Conservation (phyloP, 805 yeast species). For the Komagataella pastoris region DNA sequence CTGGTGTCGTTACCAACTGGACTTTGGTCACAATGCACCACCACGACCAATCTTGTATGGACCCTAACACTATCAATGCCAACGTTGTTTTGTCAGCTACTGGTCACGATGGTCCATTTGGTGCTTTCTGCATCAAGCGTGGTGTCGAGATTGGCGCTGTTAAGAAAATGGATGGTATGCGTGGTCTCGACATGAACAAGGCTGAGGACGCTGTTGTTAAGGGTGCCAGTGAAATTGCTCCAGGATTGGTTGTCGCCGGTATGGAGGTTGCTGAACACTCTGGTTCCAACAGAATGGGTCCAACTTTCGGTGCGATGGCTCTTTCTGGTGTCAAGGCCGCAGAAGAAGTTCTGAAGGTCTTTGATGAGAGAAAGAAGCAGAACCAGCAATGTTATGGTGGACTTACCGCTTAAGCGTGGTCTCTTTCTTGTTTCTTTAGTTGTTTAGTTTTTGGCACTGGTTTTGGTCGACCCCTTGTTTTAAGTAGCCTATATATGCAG, state of each 20-base stretch:
- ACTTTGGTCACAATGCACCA: conserved; percentile 66
- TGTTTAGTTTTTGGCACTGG: not conserved
- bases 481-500: not conserved
- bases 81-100: conserved; percentile 56
- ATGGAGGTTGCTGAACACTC: conserved; percentile 73
- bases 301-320: conserved; percentile 75
- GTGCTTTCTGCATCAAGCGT: conserved; percentile 69
- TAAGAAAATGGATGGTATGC: conserved; percentile 51
- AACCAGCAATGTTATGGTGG: conserved; percentile 5
- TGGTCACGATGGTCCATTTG: conserved; percentile 79
- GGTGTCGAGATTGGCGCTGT: conserved; percentile 33
- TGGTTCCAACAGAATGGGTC: conserved; percentile 75
- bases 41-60: conserved; percentile 71
- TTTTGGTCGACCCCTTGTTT: not conserved
- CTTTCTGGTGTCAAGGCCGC: conserved; percentile 73
- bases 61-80: conserved; percentile 64
- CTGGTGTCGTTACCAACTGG: conserved; percentile 81
- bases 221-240: conserved; percentile 49
- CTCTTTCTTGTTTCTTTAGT: not conserved
- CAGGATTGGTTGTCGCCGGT: conserved; percentile 56
- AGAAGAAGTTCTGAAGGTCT: conserved; percentile 24
- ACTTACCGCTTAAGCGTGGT: not conserved
- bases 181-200: conserved; percentile 66
- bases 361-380: conserved; percentile 15
- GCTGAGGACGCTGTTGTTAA: conserved; percentile 70